Evolutionary conservation across 2,329 filamentous ascomycete genomes (phyloP).

Genomic region (Epichloe gansuensis): DNA sequence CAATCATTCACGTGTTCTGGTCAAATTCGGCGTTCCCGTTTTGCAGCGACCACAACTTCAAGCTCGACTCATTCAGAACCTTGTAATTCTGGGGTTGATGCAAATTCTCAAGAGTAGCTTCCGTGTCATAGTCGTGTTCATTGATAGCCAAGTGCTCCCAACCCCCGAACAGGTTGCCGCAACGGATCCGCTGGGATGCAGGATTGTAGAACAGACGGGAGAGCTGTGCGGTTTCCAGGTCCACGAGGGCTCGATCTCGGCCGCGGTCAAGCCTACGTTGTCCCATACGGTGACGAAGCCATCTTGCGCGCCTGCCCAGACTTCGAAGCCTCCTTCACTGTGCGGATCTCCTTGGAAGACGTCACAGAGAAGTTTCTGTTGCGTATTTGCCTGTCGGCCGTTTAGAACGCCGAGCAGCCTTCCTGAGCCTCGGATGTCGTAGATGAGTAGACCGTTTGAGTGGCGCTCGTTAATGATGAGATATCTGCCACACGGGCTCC

Average conservation of each 20-base stretch:
- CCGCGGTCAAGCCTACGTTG: slow-evolving; percentile 35
- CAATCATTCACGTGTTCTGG: neutral
- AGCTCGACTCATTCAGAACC: slow-evolving; percentile 5
- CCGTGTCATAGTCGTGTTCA: neutral
- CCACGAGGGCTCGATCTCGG: slow-evolving; percentile 34
- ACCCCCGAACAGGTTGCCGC: slow-evolving; percentile 44
- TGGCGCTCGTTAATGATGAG: slow-evolving; percentile 50
- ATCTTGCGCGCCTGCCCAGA: slow-evolving; percentile 47
- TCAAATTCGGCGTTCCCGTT: neutral
- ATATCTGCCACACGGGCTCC: slow-evolving; percentile 53
- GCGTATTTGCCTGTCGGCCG: slow-evolving; percentile 37
- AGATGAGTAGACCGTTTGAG: slow-evolving; percentile 43
- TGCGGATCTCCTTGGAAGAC: slow-evolving; percentile 33
- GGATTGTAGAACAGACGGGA: slow-evolving; percentile 35
- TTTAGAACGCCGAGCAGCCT: slow-evolving; percentile 41
- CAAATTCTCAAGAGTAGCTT: neutral
- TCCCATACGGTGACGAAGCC: slow-evolving; percentile 49
- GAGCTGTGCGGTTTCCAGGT: slow-evolving; percentile 35
- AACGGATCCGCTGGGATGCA: slow-evolving; percentile 44
- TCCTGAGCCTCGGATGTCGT: slow-evolving; percentile 49
- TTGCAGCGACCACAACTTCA: slow-evolving; percentile 7
- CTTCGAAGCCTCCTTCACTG: slow-evolving; percentile 36
- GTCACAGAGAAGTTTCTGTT: slow-evolving; percentile 45
- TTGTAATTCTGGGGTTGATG: neutral
- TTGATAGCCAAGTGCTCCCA: slow-evolving; percentile 26